Conservation (phyloP, 352 stramenopile species). For the Phytophthora hybrid region DNA sequence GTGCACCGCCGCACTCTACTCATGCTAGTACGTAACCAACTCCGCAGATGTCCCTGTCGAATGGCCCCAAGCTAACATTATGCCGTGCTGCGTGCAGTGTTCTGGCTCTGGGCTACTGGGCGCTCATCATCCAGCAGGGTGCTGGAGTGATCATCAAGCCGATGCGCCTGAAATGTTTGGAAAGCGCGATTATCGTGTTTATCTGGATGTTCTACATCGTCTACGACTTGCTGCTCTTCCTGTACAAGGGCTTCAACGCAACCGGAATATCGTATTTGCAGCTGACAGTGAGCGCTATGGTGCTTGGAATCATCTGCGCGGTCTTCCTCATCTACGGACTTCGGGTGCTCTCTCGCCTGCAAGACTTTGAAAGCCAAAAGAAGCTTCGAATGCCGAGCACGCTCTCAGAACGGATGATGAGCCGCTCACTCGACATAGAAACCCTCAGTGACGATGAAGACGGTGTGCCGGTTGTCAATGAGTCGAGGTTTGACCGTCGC, state of each 20-base stretch:
- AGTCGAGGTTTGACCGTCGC: conserved; percentile 6
- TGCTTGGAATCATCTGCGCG: conserved; percentile 39
- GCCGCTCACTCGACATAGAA: conserved; percentile 35
- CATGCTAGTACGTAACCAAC: conserved; percentile 35
- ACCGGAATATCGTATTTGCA: conserved; percentile 32
- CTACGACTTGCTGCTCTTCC: conserved; percentile 35
- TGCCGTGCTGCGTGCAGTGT: conserved; percentile 17
- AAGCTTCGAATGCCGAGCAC: conserved; percentile 24
- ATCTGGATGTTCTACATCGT: conserved; percentile 42
- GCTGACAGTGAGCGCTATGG: conserved; percentile 24
- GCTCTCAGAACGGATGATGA: conserved; percentile 15
- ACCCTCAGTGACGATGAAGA: conserved; percentile 36
- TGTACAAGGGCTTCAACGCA: conserved; percentile 43
- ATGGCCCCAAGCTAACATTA: not conserved
- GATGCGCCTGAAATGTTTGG: conserved; percentile 28
- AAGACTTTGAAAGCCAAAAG: conserved; percentile 31
- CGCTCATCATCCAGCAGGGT: conserved; percentile 41
- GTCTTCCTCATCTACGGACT: conserved; percentile 41
- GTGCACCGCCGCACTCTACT: conserved; percentile 45
- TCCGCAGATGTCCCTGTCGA: not conserved
- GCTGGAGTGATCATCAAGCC: conserved; percentile 20
- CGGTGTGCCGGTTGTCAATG: conserved; percentile 26
- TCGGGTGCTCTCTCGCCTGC: conserved; percentile 32
- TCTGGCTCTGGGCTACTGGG: conserved; percentile 41
- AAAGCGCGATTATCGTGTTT: conserved; percentile 28